Evolutionary conservation across 1,284 basidiomycete genomes (phyloP).

Genomic region (Laetiporus sulphureus): DNA sequence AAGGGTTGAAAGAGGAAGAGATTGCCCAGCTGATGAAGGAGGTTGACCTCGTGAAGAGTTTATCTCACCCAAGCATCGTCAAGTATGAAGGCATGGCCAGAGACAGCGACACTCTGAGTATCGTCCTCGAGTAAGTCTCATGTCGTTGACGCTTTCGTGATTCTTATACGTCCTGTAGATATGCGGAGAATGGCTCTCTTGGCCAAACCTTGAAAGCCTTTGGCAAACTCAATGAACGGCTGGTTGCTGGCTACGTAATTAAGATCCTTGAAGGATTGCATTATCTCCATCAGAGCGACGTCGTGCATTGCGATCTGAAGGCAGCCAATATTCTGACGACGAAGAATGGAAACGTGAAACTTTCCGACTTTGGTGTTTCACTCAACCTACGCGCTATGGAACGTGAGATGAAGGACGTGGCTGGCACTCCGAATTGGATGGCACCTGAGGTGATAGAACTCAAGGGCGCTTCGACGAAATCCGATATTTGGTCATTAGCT

Average conservation of each 20-base stretch:
- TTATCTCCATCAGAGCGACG: conserved; percentile 80
- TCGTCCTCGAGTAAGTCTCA: conserved; percentile 80
- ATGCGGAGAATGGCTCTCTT: conserved; percentile 90
- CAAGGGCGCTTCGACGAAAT: conserved; percentile 69
- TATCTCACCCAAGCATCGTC: conserved; percentile 90
- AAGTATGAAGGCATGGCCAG: conserved; percentile 95
- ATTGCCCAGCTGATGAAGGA: conserved; percentile 86
- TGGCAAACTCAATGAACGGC: conserved; percentile 83
- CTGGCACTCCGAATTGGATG: conserved; percentile 98
- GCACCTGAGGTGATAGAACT: conserved; percentile 92
- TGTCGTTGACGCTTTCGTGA: conserved; percentile 9
- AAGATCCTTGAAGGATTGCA: conserved; percentile 91
- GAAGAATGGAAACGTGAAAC: conserved; percentile 94
- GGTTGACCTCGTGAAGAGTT: conserved; percentile 83
- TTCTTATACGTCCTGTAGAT: conserved; percentile 40
- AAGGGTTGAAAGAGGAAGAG: conserved; percentile 82
- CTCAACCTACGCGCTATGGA: conserved; percentile 96
- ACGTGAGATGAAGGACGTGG: conserved; percentile 79
- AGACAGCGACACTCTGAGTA: conserved; percentile 81
- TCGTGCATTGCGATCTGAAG: conserved; percentile 92
- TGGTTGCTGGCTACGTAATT: conserved; percentile 86
- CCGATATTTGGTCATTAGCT: conserved; percentile 88
- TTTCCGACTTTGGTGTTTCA: conserved; percentile 98
- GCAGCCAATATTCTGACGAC: conserved; percentile 98
- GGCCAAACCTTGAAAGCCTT: conserved; percentile 88